Base-by-base conservation (phyloP, 2,329 filamentous ascomycete genomes). In the Cylindrodendrum hubeiense region DNA sequence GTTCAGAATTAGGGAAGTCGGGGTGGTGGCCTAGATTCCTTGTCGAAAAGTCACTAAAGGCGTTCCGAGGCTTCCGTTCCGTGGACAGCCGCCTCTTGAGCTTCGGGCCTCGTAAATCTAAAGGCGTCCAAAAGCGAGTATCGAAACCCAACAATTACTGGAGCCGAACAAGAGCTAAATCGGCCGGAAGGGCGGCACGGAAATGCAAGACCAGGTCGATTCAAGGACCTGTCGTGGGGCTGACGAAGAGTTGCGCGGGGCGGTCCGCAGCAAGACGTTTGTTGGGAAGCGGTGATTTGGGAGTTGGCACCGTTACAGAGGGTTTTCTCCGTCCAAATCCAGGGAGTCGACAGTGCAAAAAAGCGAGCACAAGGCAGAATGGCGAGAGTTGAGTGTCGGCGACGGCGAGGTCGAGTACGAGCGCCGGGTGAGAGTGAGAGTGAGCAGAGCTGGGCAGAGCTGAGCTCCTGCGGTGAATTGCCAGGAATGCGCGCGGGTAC, bases 51-150 rank as follows among this genome's bases (percentile, higher is more conserved):
- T 28, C 13, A 17, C 47, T 44, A 12, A 60, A 43, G 24, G 12
- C 46, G 52, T 67, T 66, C 65, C 65, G 71, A 60, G 17, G 34
- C 52, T 72, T 72, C 67, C 67, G 71, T 72, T 72, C 67, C 65
- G 71, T 41, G 47, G 61, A 22, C 57, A 55, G 37, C 56, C 47
- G 56, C 58, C 49, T 34, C 19, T 33, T 21, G 15, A 24, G 28
- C 53, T 56, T 19, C 24, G 51, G 56, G 63, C 49, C 67, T 56
- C 55, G 44, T 50, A 65, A 46, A 47, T 19, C 26, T 41, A 30
- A 44, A 46, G 21, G 46, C 52, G 39, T 39, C 60, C 37, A 54
- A 26, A 37, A 28, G 57, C 50, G 57, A 24, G 57, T 41, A 46
- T 55, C 61, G 60, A 24, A 39, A 46, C 22, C 41, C 34, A 56